A percentile compares a stretch with the other conserved stretches of the same genome.
phyloP scores from a whole-genome alignment of 2,329 filamentous ascomycete species.

The Alternaria triticimaculans region DNA sequence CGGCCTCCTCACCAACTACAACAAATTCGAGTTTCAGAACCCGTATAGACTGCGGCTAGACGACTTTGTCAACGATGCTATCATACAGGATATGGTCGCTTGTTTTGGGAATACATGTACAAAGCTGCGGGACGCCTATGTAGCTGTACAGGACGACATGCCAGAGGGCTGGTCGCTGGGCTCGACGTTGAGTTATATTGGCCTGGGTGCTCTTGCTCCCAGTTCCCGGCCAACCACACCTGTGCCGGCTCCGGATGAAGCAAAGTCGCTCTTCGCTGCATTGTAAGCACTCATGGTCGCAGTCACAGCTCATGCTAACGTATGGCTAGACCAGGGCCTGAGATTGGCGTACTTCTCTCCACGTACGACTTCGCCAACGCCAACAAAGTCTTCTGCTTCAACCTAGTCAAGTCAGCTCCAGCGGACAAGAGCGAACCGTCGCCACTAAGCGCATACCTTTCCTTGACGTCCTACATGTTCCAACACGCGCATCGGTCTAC shows the following conservation, averaged over 20 bases:
- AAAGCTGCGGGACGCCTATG: slow-evolving; percentile 73
- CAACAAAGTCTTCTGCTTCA: slow-evolving; percentile 94
- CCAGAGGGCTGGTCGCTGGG: slow-evolving; percentile 88
- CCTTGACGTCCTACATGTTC: slow-evolving; percentile 87
- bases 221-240: slow-evolving; percentile 66
- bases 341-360: slow-evolving; percentile 80
- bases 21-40: slow-evolving; percentile 99
- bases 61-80: slow-evolving; percentile 91
- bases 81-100: slow-evolving; percentile 81
- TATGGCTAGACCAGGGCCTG: slow-evolving; percentile 71
- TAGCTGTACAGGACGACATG: slow-evolving; percentile 86
- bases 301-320: slow-evolving; percentile 15
- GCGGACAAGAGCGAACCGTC: slow-evolving; percentile 70
- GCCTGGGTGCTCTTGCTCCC: slow-evolving; percentile 76
- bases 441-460: slow-evolving; percentile 82
- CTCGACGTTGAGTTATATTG: slow-evolving; percentile 82
- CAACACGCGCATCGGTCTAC: slow-evolving; percentile 89
- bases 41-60: slow-evolving; percentile 90
- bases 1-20: slow-evolving; percentile 92
- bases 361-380: slow-evolving; percentile 93
- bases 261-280: slow-evolving; percentile 79
- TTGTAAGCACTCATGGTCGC: slow-evolving; percentile 63
- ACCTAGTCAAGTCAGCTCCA: slow-evolving; percentile 70
- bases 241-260: slow-evolving; percentile 76
- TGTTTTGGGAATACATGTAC: slow-evolving; percentile 77